phyloP scores from a whole-genome alignment of 768 basidiomycete genomes.

The Cystofilobasidium bisporidii region DNA sequence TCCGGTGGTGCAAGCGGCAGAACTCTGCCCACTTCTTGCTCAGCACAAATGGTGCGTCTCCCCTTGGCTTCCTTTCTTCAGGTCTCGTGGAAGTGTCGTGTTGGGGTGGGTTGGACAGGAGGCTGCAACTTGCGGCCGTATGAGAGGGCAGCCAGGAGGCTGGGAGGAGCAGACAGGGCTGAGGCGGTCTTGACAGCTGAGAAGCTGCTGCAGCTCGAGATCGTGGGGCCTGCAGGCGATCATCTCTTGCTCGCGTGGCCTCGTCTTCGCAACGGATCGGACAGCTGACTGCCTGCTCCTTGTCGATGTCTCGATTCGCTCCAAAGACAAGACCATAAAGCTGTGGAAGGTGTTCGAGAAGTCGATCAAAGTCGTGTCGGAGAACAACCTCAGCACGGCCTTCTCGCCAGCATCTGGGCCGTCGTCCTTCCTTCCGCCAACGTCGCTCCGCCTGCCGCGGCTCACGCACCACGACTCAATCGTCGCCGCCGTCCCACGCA shows the following conservation, averaged over 20 bases:
- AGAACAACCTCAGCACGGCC: slow-evolving; percentile 68
- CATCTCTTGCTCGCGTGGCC: too few species aligned
- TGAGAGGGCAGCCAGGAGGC: too few species aligned
- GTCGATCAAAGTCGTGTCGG: slow-evolving; percentile 84
- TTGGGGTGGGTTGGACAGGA: too few species aligned
- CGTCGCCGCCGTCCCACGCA: slow-evolving; percentile 94
- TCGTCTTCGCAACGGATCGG: too few species aligned
- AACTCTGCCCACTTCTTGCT: slow-evolving; percentile 94
- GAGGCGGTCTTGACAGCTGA: too few species aligned
- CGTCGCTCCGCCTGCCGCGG: slow-evolving; percentile 64
- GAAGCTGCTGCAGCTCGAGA: too few species aligned
- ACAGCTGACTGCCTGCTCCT: too few species aligned
- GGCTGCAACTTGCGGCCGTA: too few species aligned
- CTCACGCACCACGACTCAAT: slow-evolving; percentile 94
- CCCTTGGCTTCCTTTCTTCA: slow-evolving; percentile 2
- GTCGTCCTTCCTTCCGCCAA: slow-evolving; percentile 14
- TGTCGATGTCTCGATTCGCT: neutral
- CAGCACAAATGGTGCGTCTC: slow-evolving; percentile 78
- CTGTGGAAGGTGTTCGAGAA: slow-evolving; percentile 99
- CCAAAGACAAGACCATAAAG: slow-evolving; percentile 95
- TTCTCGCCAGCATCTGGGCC: slow-evolving; percentile 34
- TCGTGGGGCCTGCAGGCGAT: too few species aligned
- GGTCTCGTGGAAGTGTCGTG: too few species aligned
- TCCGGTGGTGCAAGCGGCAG: slow-evolving; percentile 98
- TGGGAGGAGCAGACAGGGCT: too few species aligned